These are phyloP conservation scores for Rubus parviflorus DNA, from an alignment of 306 rosid genomes.

Conservation along the genomic window DNA sequence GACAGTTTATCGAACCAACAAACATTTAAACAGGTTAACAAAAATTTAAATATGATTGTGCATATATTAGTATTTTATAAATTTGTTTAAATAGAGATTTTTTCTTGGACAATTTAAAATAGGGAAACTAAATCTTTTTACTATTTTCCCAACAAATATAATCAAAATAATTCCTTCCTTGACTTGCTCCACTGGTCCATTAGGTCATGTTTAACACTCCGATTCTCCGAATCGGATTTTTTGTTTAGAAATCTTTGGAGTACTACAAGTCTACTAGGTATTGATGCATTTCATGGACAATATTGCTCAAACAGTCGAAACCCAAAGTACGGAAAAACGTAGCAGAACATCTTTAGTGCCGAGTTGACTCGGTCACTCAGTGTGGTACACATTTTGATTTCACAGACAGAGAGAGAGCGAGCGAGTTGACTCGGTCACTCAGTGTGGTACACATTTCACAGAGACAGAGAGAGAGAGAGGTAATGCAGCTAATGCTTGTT, in stretches of 20 bases:
- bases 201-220: background rate
- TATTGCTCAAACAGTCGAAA: background rate
- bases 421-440: slow-evolving; percentile 21
- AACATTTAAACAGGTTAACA: too few relatives aligned
- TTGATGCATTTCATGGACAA: background rate
- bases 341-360: background rate
- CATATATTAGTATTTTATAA: too few relatives aligned
- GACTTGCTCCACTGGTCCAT: background rate
- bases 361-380: slow-evolving; percentile 27
- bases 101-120: too few relatives aligned
- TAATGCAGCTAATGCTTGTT: too few relatives aligned
- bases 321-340: background rate
- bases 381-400: slow-evolving; percentile 1
- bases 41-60: too few relatives aligned
- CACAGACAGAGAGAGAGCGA: background rate
- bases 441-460: background rate
- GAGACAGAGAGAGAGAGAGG: too few relatives aligned
- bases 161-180: background rate
- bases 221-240: background rate
- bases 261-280: background rate
- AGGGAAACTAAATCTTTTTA: too few relatives aligned
- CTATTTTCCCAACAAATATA: too few relatives aligned
- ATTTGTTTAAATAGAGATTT: too few relatives aligned
- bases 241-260: background rate
- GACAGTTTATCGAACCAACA: too few relatives aligned